phyloP scores from a whole-genome alignment of 441 rosid genomes.

The Erodium chrysanthum region DNA sequence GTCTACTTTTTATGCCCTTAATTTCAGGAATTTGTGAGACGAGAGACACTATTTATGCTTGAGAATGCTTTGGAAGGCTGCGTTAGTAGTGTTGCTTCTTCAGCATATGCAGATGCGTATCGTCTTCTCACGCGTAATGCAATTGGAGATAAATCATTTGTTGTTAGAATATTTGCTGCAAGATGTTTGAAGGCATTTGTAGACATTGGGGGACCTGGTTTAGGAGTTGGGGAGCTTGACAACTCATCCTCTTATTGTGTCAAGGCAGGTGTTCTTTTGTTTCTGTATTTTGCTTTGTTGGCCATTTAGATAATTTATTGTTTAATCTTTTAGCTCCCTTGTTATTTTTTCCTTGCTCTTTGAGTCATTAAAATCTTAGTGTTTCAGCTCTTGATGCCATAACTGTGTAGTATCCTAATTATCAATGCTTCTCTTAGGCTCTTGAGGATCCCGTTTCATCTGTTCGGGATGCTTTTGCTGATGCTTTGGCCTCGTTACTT shows the following conservation, averaged over 20 bases:
- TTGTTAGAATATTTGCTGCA: constrained; percentile 88
- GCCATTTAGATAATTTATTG: too few relatives aligned
- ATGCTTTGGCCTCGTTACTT: constrained; percentile 80
- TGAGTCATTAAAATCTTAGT: too few relatives aligned
- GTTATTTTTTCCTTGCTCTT: too few relatives aligned
- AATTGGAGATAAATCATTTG: constrained; percentile 61
- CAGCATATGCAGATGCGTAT: constrained; percentile 79
- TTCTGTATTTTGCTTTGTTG: not conserved
- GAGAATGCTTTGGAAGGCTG: constrained; percentile 95
- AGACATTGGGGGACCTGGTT: constrained; percentile 84
- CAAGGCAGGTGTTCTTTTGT: constrained; percentile 44
- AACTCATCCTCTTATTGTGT: constrained; percentile 58
- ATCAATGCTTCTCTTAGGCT: constrained; percentile 41
- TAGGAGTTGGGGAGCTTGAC: constrained; percentile 74
- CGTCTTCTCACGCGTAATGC: constrained; percentile 75
- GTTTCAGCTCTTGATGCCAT: constrained; percentile 19
- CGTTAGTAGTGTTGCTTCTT: constrained; percentile 61
- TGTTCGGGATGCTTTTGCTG: constrained; percentile 96
- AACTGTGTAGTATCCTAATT: constrained; percentile 8
- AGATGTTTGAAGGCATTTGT: constrained; percentile 79
- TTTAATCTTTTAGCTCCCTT: too few relatives aligned
- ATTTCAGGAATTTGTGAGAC: constrained; percentile 83
- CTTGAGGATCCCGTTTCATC: constrained; percentile 75
- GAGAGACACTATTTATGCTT: constrained; percentile 83
- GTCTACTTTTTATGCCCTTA: constrained; percentile 12